These are phyloP conservation scores for Penicillium simplicissimum DNA, from an alignment of 495 filamentous ascomycete species.

Conservation along the genomic window DNA sequence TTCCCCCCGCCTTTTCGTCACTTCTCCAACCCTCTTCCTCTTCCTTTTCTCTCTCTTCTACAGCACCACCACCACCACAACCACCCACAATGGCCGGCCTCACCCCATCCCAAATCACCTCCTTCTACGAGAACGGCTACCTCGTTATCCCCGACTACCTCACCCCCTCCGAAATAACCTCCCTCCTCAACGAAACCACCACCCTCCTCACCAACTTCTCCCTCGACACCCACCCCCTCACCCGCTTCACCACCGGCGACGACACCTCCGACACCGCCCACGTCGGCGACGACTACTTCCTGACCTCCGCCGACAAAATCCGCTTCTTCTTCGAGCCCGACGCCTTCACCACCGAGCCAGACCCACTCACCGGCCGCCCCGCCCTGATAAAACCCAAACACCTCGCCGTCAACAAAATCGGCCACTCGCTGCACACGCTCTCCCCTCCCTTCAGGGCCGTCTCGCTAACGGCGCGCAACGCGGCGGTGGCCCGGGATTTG, in stretches of 20 bases:
- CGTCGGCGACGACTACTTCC: slow-evolving; percentile 95
- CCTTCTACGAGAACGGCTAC: slow-evolving; percentile 83
- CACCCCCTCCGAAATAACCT: slow-evolving; percentile 56
- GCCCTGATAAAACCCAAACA: slow-evolving; percentile 72
- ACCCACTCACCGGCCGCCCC: slow-evolving; percentile 44
- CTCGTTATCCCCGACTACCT: slow-evolving; percentile 84
- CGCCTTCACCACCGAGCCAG: slow-evolving; percentile 42
- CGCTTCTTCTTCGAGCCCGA: slow-evolving; percentile 96
- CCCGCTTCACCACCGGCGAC: slow-evolving; percentile 83
- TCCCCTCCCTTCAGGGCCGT: slow-evolving; percentile 69
- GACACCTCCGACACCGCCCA: slow-evolving; percentile 52
- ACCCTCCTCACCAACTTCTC: slow-evolving; percentile 72
- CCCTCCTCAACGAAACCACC: slow-evolving; percentile 73
- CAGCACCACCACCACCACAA: not conserved
- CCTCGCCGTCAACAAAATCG: slow-evolving; percentile 93
- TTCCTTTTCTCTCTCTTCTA: not conserved
- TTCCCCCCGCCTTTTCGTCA: slow-evolving; percentile 10
- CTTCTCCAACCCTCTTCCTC: not conserved
- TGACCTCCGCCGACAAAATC: slow-evolving; percentile 83
- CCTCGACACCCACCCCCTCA: slow-evolving; percentile 83
- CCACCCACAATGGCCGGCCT: slow-evolving; percentile 53
- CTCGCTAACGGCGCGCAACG: slow-evolving; percentile 54
- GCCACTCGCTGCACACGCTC: slow-evolving; percentile 80
- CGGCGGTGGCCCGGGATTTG: slow-evolving; percentile 67
- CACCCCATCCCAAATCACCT: slow-evolving; percentile 65